These are phyloP conservation scores for Pittosporum tobira DNA, from an alignment of 129 eudicot species.

Conservation along the genomic window DNA sequence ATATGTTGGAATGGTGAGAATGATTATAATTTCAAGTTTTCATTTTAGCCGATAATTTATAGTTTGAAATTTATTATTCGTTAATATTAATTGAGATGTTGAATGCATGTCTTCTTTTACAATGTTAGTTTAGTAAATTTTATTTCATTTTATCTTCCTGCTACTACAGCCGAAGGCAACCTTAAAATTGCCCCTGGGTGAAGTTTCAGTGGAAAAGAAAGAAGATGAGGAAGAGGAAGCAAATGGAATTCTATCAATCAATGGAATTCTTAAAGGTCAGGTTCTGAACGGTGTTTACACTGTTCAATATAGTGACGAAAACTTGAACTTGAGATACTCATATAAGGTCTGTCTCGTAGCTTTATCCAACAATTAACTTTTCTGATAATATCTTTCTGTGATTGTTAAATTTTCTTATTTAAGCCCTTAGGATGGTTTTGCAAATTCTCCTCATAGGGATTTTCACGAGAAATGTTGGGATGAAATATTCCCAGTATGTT, in stretches of 20 bases:
- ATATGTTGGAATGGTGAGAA: slow-evolving; percentile 65
- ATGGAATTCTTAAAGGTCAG: slow-evolving; percentile 50
- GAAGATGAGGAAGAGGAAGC: slow-evolving; percentile 52
- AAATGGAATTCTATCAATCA: slow-evolving; percentile 44
- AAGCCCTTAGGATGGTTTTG: not conserved
- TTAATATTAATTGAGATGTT: not conserved
- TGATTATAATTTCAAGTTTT: not conserved
- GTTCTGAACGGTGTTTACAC: slow-evolving; percentile 61
- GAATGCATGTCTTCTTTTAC: not conserved
- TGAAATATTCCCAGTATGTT: not conserved
- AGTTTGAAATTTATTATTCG: too few species aligned
- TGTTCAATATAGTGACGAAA: slow-evolving; percentile 63
- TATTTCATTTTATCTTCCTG: slow-evolving; percentile 1
- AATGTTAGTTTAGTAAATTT: not conserved
- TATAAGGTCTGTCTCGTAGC: slow-evolving; percentile 56
- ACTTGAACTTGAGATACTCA: slow-evolving; percentile 55
- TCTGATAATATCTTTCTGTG: not conserved
- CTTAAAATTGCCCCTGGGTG: slow-evolving; percentile 64
- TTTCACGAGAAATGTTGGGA: not conserved
- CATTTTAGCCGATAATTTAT: not conserved
- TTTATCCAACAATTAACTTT: not conserved
- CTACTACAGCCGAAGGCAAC: slow-evolving; percentile 74
- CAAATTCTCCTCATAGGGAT: not conserved
- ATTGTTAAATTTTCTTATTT: not conserved
- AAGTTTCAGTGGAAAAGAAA: slow-evolving; percentile 77